Evolutionary conservation across 2,329 filamentous ascomycete species (phyloP).

Genomic region (Colletotrichum eremochloae): DNA sequence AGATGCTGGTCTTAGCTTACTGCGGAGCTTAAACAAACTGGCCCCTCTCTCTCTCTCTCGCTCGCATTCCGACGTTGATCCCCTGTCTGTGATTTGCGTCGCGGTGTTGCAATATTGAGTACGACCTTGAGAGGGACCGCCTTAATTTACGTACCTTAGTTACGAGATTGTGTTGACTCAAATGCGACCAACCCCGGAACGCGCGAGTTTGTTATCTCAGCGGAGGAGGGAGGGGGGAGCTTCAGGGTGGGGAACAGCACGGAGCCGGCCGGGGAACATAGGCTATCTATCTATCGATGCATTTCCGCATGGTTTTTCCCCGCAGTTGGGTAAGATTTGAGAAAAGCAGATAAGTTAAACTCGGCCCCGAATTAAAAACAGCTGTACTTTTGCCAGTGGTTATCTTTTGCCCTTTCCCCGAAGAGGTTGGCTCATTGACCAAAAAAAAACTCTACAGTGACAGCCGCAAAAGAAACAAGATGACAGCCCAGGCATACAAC

Average conservation of each 20-base stretch:
- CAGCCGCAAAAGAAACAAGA: slow-evolving; percentile 36
- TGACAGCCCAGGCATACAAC: slow-evolving; percentile 38
- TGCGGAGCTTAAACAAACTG: not conserved
- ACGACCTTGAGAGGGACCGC: too few relatives aligned
- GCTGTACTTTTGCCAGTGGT: not conserved
- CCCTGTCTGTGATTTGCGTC: slow-evolving; percentile 25
- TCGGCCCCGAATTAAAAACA: not conserved
- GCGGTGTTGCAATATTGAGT: slow-evolving; percentile 6
- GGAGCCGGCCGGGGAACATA: slow-evolving; percentile 34
- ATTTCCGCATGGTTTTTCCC: slow-evolving; percentile 20
- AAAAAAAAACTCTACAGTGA: slow-evolving; percentile 2
- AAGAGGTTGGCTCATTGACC: not conserved
- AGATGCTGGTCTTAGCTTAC: slow-evolving; percentile 4
- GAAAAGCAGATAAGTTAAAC: not conserved
- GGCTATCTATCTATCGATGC: slow-evolving; percentile 12
- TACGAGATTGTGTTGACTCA: slow-evolving; percentile 37
- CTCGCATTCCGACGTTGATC: slow-evolving; percentile 10
- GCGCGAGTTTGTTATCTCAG: slow-evolving; percentile 28
- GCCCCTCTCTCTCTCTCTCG: too few relatives aligned
- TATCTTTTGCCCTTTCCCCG: too few relatives aligned
- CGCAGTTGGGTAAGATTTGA: slow-evolving; percentile 10
- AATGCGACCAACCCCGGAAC: slow-evolving; percentile 7
- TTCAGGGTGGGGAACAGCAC: slow-evolving; percentile 27
- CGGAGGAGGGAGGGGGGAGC: not conserved
- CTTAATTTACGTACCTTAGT: not conserved